phyloP scores from a whole-genome alignment of 805 yeast genomes.

The Starmerella sirachaensis region DNA sequence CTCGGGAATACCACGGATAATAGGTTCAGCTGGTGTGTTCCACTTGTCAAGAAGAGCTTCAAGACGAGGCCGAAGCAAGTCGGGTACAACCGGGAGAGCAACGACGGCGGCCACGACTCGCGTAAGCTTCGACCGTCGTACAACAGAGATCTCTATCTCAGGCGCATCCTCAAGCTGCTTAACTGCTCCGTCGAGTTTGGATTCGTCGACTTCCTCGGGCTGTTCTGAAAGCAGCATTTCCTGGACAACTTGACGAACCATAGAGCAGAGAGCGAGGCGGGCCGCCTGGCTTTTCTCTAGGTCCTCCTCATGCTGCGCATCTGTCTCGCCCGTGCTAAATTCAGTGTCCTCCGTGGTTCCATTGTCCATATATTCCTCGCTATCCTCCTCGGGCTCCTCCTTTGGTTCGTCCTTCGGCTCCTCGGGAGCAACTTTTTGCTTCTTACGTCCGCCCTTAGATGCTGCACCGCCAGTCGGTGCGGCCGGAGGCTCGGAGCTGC shows the following conservation, averaged over 20 bases:
- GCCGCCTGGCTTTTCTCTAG: conserved; percentile 15
- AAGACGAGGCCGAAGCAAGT: conserved; percentile 4
- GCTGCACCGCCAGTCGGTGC: no score
- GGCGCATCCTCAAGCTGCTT: conserved; percentile 14
- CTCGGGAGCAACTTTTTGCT: no score
- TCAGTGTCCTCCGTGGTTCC: conserved; percentile 9
- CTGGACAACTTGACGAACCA: conserved; percentile 9
- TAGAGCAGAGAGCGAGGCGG: conserved; percentile 13
- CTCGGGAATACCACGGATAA: conserved; percentile 23
- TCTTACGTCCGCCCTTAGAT: no score
- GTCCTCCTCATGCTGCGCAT: conserved; percentile 1
- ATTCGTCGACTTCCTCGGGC: background rate
- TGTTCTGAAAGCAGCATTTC: conserved; percentile 4
- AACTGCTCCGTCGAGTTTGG: conserved; percentile 4
- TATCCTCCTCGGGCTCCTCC: conserved; percentile 5
- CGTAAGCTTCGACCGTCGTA: conserved; percentile 19
- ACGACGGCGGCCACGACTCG: conserved; percentile 14
- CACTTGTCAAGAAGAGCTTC: conserved; percentile 11
- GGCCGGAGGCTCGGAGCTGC: conserved; percentile 18
- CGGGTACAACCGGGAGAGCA: conserved; percentile 1
- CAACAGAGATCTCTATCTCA: conserved; percentile 19
- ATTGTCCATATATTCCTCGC: conserved; percentile 14
- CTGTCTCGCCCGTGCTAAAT: conserved; percentile 6
- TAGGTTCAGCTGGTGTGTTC: conserved; percentile 20
- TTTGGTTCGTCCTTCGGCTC: no score